Conservation (phyloP, 2,329 filamentous ascomycete species). For the Lasiodiplodia sp. region DNA sequence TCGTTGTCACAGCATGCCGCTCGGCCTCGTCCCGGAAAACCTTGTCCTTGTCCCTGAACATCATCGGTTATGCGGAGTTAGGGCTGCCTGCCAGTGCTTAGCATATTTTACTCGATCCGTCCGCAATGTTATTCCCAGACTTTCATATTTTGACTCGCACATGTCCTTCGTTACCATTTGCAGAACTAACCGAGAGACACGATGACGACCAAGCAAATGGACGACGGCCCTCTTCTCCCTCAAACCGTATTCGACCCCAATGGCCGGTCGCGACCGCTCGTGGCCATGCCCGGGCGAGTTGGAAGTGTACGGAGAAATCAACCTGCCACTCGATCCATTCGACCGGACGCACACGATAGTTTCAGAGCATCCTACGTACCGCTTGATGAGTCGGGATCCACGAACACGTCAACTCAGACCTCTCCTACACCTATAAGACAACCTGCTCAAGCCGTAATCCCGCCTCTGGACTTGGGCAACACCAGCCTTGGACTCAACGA, state of each 20-base stretch:
- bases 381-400: not conserved
- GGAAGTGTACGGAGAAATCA: not conserved
- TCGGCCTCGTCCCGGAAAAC: conserved; percentile 14
- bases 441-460: conserved; percentile 2
- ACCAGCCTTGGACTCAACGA: not conserved
- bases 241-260: conserved; percentile 10
- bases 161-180: conserved; percentile 1
- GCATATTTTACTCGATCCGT: conserved; percentile 12
- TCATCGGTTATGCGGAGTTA: conserved; percentile 8
- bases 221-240: not conserved
- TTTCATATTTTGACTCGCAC: conserved; percentile 11
- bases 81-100: not conserved
- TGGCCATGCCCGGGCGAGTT: conserved; percentile 18
- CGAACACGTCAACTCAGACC: not conserved
- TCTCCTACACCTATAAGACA: not conserved
- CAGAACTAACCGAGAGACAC: conserved; percentile 5
- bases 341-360: conserved; percentile 17
- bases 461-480: not conserved
- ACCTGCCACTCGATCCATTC: not conserved
- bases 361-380: conserved; percentile 22
- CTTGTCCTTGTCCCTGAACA: conserved; percentile 9
- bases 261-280: not conserved
- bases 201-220: conserved; percentile 9
- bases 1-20: conserved; percentile 17
- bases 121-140: not conserved